Conservation (phyloP, 2,329 filamentous ascomycete genomes). For the Xylaria sp. region DNA sequence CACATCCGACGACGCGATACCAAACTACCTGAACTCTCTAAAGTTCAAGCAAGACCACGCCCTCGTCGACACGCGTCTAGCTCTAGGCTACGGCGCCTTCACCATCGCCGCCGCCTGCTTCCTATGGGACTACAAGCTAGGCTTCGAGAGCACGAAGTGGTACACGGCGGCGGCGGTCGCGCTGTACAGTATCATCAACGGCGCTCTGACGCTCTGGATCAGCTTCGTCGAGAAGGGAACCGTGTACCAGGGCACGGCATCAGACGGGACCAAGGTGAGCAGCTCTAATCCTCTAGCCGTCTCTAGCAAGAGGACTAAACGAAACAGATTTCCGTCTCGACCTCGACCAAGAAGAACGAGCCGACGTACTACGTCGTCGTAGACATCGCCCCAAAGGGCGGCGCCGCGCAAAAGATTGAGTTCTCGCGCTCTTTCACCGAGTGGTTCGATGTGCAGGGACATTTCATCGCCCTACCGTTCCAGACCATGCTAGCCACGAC, state of each 20-base stretch:
- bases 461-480: slow-evolving; percentile 79
- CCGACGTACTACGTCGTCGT: slow-evolving; percentile 83
- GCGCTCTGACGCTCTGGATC: slow-evolving; percentile 82
- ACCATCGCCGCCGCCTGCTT: slow-evolving; percentile 84
- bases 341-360: slow-evolving; percentile 79
- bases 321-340: slow-evolving; percentile 75
- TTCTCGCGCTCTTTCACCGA: slow-evolving; percentile 73
- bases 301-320: neutral
- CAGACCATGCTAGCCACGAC: slow-evolving; percentile 79
- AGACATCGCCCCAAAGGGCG: slow-evolving; percentile 57
- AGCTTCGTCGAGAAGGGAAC: slow-evolving; percentile 82
- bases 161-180: slow-evolving; percentile 83
- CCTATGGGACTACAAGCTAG: slow-evolving; percentile 88
- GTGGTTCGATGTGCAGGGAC: slow-evolving; percentile 80
- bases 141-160: slow-evolving; percentile 85
- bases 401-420: slow-evolving; percentile 57
- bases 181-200: slow-evolving; percentile 82
- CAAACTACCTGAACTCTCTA: slow-evolving; percentile 91
- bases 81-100: slow-evolving; percentile 85
- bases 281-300: too few relatives aligned
- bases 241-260: slow-evolving; percentile 78
- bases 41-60: slow-evolving; percentile 84
- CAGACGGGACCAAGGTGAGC: slow-evolving; percentile 61
- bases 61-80: slow-evolving; percentile 83
- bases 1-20: slow-evolving; percentile 92